Evolutionary conservation across 345 rosid species (phyloP), one percentile per base, ranked within the genome.

Genomic region (Populus alba): DNA sequence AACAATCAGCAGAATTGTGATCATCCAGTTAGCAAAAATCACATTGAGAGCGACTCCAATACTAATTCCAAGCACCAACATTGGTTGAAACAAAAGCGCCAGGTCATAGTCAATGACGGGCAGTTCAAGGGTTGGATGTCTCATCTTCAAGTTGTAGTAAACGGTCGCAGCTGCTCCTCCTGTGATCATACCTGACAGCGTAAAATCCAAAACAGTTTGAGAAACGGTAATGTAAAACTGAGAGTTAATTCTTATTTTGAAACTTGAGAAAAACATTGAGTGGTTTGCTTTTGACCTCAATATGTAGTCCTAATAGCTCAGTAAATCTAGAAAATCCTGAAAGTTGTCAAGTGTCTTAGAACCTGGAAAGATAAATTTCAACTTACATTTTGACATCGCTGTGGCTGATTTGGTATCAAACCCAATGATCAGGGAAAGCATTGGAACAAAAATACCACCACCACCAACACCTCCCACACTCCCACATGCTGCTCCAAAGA

Each of bases 391-490:
- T 13, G 98, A 94, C 29, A 94, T 79, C 22, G 96, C 96, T 17
- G 98, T 91, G 2, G 96, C 79, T 25, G 96, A 92, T 85, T 94
- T 94, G 2, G 97, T 79, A 84, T 91, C 97, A 78, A 91, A 94
- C 66, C 98, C 97, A 79, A 94, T 81, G 72, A 94, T 88, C 61
- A 94, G 83, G 82, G 81, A 87, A 75, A 94, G 94, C 98, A 94
- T 92, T 3, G 97, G 95, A 18, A 91, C 91, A 61, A 88, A 91
- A 65, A 89, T 92, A n/a, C 98, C 97, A 74, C 94, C 98, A 3
- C 98, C 97, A 71, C 98, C 98, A 57, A 90, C 95, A 71, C 98
- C 98, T 27, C 97, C 98, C 18, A 91, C 98, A 41, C 98, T 94
- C 69, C 98, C 97, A 78, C 88, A 94, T 5, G 97, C 94, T 20